Conservation (phyloP, 2,329 filamentous ascomycete species). For the Alternaria viburni region DNA sequence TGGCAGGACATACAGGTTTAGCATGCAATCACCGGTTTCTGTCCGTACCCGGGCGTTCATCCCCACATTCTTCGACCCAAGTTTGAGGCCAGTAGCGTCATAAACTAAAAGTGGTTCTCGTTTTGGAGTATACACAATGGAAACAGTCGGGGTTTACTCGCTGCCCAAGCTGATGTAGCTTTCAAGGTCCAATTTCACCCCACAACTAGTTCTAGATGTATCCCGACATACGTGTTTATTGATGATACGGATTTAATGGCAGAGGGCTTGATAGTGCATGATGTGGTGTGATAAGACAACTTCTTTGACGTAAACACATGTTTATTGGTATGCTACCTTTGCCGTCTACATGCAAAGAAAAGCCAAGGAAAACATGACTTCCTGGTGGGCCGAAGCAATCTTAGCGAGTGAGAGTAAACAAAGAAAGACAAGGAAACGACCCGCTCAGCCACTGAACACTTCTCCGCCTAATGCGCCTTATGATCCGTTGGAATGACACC, state of each 20-base stretch:
- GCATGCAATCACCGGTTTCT: neutral
- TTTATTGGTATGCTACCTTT: neutral
- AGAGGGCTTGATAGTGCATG: neutral
- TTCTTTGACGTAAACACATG: neutral
- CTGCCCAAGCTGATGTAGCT: neutral
- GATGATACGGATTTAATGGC: neutral
- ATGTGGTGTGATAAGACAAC: neutral
- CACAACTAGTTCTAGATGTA: neutral
- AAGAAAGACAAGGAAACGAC: neutral
- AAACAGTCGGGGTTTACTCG: neutral
- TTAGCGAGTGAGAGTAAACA: neutral
- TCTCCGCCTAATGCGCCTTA: neutral
- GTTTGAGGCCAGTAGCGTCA: neutral
- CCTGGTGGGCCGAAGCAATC: neutral
- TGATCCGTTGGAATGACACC: neutral
- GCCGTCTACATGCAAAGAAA: neutral
- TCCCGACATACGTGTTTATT: neutral
- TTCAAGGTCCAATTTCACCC: neutral
- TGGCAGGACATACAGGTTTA: neutral
- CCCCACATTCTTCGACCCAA: neutral
- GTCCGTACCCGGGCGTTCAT: neutral
- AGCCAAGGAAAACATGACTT: neutral
- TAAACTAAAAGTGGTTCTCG: neutral
- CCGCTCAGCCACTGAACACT: neutral
- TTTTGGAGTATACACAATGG: neutral